Evolutionary conservation across 345 rosid species (phyloP).

Genomic region (Corchorus olitorius): DNA sequence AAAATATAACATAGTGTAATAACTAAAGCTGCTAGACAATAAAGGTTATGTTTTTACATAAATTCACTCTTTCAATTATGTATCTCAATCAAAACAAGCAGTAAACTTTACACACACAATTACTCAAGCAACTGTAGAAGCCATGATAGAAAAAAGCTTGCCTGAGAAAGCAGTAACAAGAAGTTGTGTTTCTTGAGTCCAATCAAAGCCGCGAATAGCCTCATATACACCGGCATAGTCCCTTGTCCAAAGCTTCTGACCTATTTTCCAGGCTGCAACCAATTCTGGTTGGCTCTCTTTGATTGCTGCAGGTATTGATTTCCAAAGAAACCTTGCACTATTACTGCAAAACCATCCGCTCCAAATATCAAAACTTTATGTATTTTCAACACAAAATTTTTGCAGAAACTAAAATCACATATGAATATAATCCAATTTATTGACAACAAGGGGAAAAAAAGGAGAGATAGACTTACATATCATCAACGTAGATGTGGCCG

Average conservation of each 20-base stretch:
- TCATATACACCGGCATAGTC: constrained; percentile 78
- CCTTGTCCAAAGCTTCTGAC: constrained; percentile 80
- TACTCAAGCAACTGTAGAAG: not conserved
- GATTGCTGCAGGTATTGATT: constrained; percentile 59
- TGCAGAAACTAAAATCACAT: not conserved
- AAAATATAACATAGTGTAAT: no score
- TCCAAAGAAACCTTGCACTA: constrained; percentile 84
- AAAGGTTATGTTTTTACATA: not conserved
- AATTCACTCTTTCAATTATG: not conserved
- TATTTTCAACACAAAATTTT: not conserved
- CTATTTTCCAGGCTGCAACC: constrained; percentile 76
- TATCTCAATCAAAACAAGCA: not conserved
- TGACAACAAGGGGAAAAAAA: no score
- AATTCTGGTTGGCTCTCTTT: constrained; percentile 77
- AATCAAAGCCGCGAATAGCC: constrained; percentile 68
- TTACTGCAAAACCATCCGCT: constrained; percentile 47
- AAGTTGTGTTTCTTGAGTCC: constrained; percentile 68
- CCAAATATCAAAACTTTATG: not conserved
- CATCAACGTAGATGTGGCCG: constrained; percentile 8
- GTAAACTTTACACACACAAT: constrained; percentile 30
- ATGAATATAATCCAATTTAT: constrained; percentile 17
- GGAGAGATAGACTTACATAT: not conserved
- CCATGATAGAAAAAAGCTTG: not conserved
- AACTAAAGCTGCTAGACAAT: no score
- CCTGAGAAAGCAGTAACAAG: constrained; percentile 65